These are phyloP conservation scores for Backusella circina DNA, from an alignment of 192 early-diverging fungal species.

Conservation along the genomic window DNA sequence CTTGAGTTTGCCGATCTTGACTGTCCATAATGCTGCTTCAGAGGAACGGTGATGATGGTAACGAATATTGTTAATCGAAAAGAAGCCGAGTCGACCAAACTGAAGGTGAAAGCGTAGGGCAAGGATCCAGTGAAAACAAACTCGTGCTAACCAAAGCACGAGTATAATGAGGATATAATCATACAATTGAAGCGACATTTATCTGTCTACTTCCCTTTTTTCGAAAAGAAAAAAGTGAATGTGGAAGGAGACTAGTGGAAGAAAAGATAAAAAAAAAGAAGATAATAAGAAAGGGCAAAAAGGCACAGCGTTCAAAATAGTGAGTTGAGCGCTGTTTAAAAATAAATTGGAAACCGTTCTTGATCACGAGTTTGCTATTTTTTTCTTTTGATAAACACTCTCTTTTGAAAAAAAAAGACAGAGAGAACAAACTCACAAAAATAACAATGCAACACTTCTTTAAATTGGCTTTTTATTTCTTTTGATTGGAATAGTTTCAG, in stretches of 20 bases:
- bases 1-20: conserved; percentile 30
- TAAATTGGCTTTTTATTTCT: not conserved
- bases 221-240: not conserved
- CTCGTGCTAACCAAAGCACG: conserved; percentile 4
- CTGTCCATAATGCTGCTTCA: not conserved
- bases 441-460: too few species aligned
- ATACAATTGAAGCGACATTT: conserved; percentile 7
- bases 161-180: conserved; percentile 8
- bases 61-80: conserved; percentile 23
- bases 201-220: not conserved
- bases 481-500: not conserved
- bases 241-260: not conserved
- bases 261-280: not conserved
- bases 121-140: conserved; percentile 10
- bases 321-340: not conserved
- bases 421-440: not conserved
- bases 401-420: not conserved
- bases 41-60: conserved; percentile 16
- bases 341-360: not conserved
- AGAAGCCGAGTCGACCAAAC: conserved; percentile 28
- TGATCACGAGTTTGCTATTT: not conserved
- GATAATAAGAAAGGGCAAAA: not conserved
- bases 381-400: not conserved
- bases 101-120: conserved; percentile 24
- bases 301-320: not conserved